phyloP scores from a whole-genome alignment of 768 basidiomycete species.

The Pulveroboletus ravenelii region DNA sequence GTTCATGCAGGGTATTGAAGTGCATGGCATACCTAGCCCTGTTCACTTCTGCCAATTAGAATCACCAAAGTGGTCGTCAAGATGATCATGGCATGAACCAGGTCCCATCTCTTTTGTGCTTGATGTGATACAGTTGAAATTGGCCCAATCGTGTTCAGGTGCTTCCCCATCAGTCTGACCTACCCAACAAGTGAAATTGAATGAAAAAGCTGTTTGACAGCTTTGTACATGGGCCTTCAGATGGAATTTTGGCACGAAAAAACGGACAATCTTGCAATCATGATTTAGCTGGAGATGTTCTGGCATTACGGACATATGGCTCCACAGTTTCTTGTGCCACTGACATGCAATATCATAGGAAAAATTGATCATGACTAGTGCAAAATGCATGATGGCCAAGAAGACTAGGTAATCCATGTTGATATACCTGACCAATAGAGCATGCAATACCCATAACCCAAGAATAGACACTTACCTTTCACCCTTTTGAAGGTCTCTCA shows the following conservation, averaged over 20 bases:
- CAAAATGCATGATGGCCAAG: neutral
- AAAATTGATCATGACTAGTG: neutral
- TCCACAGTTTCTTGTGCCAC: too few species aligned
- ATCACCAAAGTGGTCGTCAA: neutral
- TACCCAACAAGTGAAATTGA: too few species aligned
- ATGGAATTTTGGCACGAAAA: neutral
- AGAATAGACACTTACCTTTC: neutral
- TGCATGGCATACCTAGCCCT: neutral
- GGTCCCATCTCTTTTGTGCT: neutral
- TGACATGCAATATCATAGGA: neutral
- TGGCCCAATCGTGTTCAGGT: too few species aligned
- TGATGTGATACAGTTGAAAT: neutral
- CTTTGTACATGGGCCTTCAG: neutral
- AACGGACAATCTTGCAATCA: neutral
- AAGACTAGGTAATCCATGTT: too few species aligned
- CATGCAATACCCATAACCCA: neutral
- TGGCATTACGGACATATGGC: neutral
- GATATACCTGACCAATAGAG: neutral
- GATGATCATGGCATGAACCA: neutral
- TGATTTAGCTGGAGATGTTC: neutral
- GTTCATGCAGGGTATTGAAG: too few species aligned
- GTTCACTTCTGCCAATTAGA: constrained; percentile 1
- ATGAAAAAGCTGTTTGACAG: neutral
- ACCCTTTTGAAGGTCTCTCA: neutral
- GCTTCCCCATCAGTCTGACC: too few species aligned